phyloP scores from a whole-genome alignment of 2,329 filamentous ascomycete species.

The Penicillium decumbens region DNA sequence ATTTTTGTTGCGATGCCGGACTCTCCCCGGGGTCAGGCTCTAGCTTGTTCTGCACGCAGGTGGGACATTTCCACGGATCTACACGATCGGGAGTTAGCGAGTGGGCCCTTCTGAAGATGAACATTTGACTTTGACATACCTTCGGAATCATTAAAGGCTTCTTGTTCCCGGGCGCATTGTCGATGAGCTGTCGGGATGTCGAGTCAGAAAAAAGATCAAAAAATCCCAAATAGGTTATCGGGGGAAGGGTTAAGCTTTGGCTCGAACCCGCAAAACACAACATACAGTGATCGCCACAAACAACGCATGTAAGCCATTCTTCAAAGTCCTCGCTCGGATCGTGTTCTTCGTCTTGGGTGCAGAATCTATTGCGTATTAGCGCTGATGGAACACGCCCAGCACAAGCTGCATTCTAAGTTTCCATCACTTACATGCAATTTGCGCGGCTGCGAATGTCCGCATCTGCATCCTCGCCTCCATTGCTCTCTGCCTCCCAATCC shows the following conservation, averaged over 20 bases:
- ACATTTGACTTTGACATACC: conserved; percentile 45
- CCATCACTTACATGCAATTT: conserved; percentile 57
- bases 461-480: conserved; percentile 44
- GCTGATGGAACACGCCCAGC: neutral
- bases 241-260: conserved; percentile 29
- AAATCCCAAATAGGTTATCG: conserved; percentile 6
- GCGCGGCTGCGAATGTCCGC: conserved; percentile 49
- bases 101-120: neutral
- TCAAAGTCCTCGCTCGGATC: conserved; percentile 79
- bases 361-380: conserved; percentile 60
- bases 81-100: conserved; percentile 47
- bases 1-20: conserved; percentile 43
- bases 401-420: neutral
- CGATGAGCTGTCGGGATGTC: conserved; percentile 68
- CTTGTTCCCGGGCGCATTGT: conserved; percentile 75
- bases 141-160: conserved; percentile 57
- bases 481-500: conserved; percentile 48
- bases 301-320: conserved; percentile 67
- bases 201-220: conserved; percentile 32
- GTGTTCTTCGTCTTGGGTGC: conserved; percentile 74
- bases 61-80: conserved; percentile 59
- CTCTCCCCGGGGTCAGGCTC: conserved; percentile 30
- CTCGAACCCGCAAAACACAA: conserved; percentile 30
- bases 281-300: conserved; percentile 80
- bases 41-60: conserved; percentile 47